Evolutionary conservation across 2,329 filamentous ascomycete genomes (phyloP).

Genomic region (Penicillium sp.): DNA sequence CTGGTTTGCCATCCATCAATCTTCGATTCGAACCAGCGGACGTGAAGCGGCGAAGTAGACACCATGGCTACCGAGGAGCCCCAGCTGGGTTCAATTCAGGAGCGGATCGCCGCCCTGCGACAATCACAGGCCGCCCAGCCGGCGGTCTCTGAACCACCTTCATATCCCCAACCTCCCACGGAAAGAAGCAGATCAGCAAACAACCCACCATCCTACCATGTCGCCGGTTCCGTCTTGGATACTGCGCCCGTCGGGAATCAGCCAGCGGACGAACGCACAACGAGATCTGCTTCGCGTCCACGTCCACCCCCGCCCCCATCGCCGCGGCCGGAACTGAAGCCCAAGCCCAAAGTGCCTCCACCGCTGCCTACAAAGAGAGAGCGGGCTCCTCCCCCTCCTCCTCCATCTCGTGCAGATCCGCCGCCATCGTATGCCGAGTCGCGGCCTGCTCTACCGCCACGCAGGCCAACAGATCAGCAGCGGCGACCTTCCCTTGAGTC

Average conservation of each 20-base stretch:
- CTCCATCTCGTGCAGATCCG: conserved; percentile 12
- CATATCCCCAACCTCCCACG: conserved; percentile 28
- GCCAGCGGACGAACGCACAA: conserved; percentile 25
- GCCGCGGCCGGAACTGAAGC: conserved; percentile 28
- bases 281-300: conserved; percentile 31
- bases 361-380: conserved; percentile 50
- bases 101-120: conserved; percentile 52
- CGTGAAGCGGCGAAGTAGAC: not conserved
- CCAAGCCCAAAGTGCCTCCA: conserved; percentile 44
- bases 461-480: conserved; percentile 42
- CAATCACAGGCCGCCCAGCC: conserved; percentile 45
- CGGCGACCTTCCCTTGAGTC: conserved; percentile 55
- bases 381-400: conserved; percentile 23
- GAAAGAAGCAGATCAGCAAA: conserved; percentile 39
- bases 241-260: conserved; percentile 34
- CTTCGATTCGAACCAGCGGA: not conserved
- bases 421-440: conserved; percentile 38
- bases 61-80: conserved; percentile 47
- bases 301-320: conserved; percentile 26
- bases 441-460: conserved; percentile 54
- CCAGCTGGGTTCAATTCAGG: conserved; percentile 49
- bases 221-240: conserved; percentile 34
- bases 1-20: not conserved
- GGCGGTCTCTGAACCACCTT: conserved; percentile 34
- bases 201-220: conserved; percentile 37